Percentiles rank a stretch among this genome's conserved stretches.
Conservation (phyloP, 176 grass and related monocot species). For the Carex scoparia region DNA sequence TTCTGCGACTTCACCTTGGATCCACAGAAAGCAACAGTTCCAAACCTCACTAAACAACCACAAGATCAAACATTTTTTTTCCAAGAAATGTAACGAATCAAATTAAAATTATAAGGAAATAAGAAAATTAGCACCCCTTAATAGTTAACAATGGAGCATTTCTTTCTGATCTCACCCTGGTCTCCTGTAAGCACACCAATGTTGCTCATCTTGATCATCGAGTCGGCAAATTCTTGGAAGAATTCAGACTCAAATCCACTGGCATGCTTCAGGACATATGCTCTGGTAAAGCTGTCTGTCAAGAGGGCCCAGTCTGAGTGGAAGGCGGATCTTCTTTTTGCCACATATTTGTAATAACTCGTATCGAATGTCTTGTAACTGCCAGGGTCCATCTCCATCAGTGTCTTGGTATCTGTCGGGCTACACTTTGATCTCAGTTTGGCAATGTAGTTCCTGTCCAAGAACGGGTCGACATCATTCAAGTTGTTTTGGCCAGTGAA, state of each 20-base stretch:
- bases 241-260: conserved; percentile 33
- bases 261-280: conserved; percentile 64
- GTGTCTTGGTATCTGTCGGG: conserved; percentile 56
- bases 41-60: not conserved
- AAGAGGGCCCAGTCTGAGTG: conserved; percentile 77
- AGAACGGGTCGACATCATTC: conserved; percentile 47
- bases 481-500: conserved; percentile 59
- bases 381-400: conserved; percentile 83
- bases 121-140: not conserved
- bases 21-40: not conserved
- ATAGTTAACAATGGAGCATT: conserved; percentile 45
- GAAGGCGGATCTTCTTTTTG: conserved; percentile 62
- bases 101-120: not conserved
- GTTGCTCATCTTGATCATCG: conserved; percentile 68
- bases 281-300: conserved; percentile 37
- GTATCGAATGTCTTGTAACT: conserved; percentile 83
- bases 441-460: conserved; percentile 43
- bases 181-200: conserved; percentile 47
- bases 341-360: conserved; percentile 45
- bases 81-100: not conserved
- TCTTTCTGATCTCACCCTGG: conserved; percentile 67
- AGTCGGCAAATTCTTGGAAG: conserved; percentile 55
- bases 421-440: conserved; percentile 35
- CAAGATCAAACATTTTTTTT: not conserved
- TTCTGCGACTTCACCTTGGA: not conserved